Evolutionary conservation across 2,329 filamentous ascomycete species (phyloP), one percentile per base, ranked within the genome.

Genomic region (Xylariaceae sp.): DNA sequence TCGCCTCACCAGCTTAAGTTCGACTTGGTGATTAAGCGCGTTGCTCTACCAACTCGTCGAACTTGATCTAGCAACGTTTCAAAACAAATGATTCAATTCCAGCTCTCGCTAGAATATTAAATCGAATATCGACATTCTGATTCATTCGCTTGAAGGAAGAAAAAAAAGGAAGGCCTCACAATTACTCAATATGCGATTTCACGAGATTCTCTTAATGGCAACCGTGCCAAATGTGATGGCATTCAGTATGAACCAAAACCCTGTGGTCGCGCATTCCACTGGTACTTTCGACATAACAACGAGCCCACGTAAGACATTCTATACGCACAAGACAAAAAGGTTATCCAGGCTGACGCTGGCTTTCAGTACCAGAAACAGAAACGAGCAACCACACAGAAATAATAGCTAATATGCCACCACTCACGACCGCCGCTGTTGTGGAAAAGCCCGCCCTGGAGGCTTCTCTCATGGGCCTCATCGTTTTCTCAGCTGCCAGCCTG

Each of bases 401-500:
- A 25, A 44, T 59, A 23, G 37, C 52, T n/a, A 43, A 54, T 34
- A 29, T 49, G 2, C 40, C 49, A 2, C 51, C 50, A 16, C 48
- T 55, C 23, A 19, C 56, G 17, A 52, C 52, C 17, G 53, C 56
- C n/a, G 49, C 42, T 7, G 51, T 54, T 11, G 37, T 50, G 8
- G 57, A 61, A 19, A 62, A 60, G 42, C 60, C 55, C 6, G 52
- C 55, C 17, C 44, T 61, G 23, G 59, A 60, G 36, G 60, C 59
- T 17, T 63, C 60, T 14, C 50, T 63, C 39, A 60, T 63, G 58
- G 60, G 60, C 5, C 47, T 63, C 11, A 51, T 63, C 47, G 57
- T 63, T 32, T 63, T 63, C 47, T 62, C 60, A 22, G 59, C 55
- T 5, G 60, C 56, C 12, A 59, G 60, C 27, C 46, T 63, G n/a